Evolutionary conservation across 106 monocot species (phyloP), one percentile per base, ranked within the genome.

Genomic region (Phalaenopsis aphrodite): DNA sequence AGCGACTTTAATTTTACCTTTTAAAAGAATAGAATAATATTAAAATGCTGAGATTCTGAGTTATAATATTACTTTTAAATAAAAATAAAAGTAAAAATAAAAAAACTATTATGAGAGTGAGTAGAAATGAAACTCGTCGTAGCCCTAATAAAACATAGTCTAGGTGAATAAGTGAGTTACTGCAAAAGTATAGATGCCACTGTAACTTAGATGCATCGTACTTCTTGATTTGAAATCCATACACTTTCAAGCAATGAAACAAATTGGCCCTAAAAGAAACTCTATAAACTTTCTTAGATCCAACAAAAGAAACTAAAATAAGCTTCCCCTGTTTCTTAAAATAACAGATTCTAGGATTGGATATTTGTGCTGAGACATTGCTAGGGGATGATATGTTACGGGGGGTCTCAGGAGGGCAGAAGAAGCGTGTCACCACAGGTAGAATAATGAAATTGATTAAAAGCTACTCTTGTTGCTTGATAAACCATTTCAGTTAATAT

Each of bases 321-420:
- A 56, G 2, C 56, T 56, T 8, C 56, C 17, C 14, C 8, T 56
- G 56, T 56, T 56, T 56, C 17, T 68, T 21, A n/a, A 61, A 37
- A 14, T 61, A 1, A 38, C 11, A 75, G 75, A 75, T 75, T 41
- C 47, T 75, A 5, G 75, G 75, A 48, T 24, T 75, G 11, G 75
- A 75, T 23, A 48, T 47, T 11, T 75, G 75, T 75, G 75, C 75
- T 10, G 75, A 75, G 47, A 48, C 23, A 2, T 7, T 75, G 45
- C 10, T 75, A 2, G 75, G 75, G 24, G 23, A 75, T 48, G 21
- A 47, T 24, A 47, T 75, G 75, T 23, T 47, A 21, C n/a, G 75
- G 17, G 75, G 75, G 11, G 30, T 75, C 23, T 75, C 75, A 8
- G 75, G 75, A 45, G 75, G 75, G 5, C 75, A 75, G 48, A 75